These are phyloP conservation scores for Ustilago sp. DNA, from an alignment of 1,284 basidiomycete species.

Conservation along the genomic window DNA sequence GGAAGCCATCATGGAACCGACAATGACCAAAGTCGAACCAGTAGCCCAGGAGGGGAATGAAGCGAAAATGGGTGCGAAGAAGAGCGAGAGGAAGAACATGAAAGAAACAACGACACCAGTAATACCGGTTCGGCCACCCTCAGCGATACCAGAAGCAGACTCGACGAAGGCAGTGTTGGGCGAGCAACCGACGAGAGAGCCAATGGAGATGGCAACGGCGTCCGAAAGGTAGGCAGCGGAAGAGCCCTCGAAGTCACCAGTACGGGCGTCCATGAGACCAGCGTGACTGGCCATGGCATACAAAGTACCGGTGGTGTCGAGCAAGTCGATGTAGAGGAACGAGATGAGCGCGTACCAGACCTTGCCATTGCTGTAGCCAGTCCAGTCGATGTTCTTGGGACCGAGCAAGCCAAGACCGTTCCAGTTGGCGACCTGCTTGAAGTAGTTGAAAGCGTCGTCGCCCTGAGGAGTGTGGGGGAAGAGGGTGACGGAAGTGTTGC, in stretches of 20 bases:
- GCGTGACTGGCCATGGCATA: slow-evolving; percentile 93
- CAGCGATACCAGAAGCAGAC: slow-evolving; percentile 74
- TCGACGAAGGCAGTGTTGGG: slow-evolving; percentile 90
- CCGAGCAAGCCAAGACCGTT: slow-evolving; percentile 69
- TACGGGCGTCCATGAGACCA: slow-evolving; percentile 84
- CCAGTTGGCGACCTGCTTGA: slow-evolving; percentile 86
- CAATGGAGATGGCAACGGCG: slow-evolving; percentile 83
- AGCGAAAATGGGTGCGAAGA: slow-evolving; percentile 90
- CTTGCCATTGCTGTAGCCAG: slow-evolving; percentile 75
- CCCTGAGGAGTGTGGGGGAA: slow-evolving; percentile 81
- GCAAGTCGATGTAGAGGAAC: slow-evolving; percentile 84
- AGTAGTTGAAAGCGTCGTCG: slow-evolving; percentile 82
- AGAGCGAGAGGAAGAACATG: slow-evolving; percentile 85
- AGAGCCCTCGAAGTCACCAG: slow-evolving; percentile 87
- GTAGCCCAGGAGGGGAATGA: slow-evolving; percentile 89
- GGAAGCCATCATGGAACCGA: slow-evolving; percentile 88
- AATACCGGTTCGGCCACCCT: slow-evolving; percentile 89
- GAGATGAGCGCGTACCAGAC: slow-evolving; percentile 86
- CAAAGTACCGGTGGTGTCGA: slow-evolving; percentile 77
- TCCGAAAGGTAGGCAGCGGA: slow-evolving; percentile 79
- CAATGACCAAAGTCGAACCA: slow-evolving; percentile 85
- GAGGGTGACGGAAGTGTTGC: slow-evolving; percentile 81
- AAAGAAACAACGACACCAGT: slow-evolving; percentile 81
- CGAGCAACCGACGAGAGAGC: slow-evolving; percentile 84
- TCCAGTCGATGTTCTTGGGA: slow-evolving; percentile 74